Evolutionary conservation across 1,284 basidiomycete genomes (phyloP).

Genomic region (Anthracocystis panici-leucophaei): DNA sequence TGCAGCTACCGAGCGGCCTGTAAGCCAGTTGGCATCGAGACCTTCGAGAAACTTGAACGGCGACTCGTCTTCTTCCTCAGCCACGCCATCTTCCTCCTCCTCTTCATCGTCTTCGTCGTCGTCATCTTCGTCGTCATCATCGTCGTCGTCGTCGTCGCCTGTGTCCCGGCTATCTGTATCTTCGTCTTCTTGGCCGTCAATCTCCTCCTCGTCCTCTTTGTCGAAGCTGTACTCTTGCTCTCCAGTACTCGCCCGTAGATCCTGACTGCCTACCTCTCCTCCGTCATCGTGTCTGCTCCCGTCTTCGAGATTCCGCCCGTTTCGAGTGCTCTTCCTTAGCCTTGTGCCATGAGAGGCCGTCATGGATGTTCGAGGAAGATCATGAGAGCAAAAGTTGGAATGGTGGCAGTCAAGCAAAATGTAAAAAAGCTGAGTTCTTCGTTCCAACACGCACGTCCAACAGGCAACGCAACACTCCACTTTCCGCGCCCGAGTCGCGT

Average conservation of each 20-base stretch:
- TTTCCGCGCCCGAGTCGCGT: constrained; percentile 19
- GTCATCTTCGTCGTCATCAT: constrained; percentile 17
- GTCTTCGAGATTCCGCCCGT: neutral
- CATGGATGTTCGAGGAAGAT: constrained; percentile 4
- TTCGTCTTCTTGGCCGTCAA: constrained; percentile 13
- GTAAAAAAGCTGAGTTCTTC: constrained; percentile 4
- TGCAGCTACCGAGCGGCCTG: constrained; percentile 1
- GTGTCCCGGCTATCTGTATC: constrained; percentile 4
- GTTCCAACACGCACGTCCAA: constrained; percentile 13
- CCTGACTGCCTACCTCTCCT: neutral
- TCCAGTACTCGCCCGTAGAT: neutral
- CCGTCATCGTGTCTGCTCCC: neutral
- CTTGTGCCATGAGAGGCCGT: constrained; percentile 15
- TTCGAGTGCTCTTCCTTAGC: neutral
- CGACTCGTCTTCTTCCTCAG: constrained; percentile 44
- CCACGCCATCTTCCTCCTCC: constrained; percentile 16
- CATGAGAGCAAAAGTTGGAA: neutral
- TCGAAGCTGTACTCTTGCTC: neutral
- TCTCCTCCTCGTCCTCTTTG: constrained; percentile 8
- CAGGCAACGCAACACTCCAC: constrained; percentile 18
- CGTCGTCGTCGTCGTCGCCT: constrained; percentile 21
- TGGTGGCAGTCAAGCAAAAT: neutral
- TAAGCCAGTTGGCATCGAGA: constrained; percentile 35
- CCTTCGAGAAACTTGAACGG: constrained; percentile 43
- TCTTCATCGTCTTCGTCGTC: constrained; percentile 19